These are phyloP conservation scores for Cryptosporidium viatorum DNA, from an alignment of 169 alveolate genomes.

Conservation along the genomic window DNA sequence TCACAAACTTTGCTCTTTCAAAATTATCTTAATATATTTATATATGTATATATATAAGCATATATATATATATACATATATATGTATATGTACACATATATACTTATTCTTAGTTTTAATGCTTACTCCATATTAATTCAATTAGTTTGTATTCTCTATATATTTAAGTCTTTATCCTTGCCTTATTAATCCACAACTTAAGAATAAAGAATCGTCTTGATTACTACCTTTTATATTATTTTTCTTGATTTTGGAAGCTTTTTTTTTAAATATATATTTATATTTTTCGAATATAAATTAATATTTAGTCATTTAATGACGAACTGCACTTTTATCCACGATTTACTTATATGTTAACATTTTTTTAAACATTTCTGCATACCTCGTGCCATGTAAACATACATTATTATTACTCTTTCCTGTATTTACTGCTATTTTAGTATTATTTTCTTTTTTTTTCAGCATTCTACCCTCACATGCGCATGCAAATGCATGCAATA, in stretches of 20 bases:
- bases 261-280: background rate
- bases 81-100: background rate
- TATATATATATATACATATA: background rate
- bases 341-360: conserved; percentile 47
- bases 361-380: conserved; percentile 34
- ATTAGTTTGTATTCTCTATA: background rate
- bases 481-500: conserved; percentile 47
- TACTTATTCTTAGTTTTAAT: background rate
- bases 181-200: background rate
- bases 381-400: conserved; percentile 69
- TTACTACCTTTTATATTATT: background rate
- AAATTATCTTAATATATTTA: conserved; percentile 7
- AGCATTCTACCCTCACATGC: conserved; percentile 29
- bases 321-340: conserved; percentile 57
- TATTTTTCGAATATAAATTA: background rate
- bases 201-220: background rate
- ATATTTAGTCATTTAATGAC: conserved; percentile 55
- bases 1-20: background rate
- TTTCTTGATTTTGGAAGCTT: background rate
- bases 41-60: background rate
- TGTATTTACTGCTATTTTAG: conserved; percentile 8
- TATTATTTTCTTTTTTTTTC: conserved; percentile 23
- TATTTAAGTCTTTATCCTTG: background rate
- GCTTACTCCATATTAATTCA: conserved; percentile 11
- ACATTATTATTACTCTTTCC: conserved; percentile 49